Evolutionary conservation across 495 filamentous ascomycete genomes (phyloP).

Genomic region (Penicillium macrosclerotiorum): DNA sequence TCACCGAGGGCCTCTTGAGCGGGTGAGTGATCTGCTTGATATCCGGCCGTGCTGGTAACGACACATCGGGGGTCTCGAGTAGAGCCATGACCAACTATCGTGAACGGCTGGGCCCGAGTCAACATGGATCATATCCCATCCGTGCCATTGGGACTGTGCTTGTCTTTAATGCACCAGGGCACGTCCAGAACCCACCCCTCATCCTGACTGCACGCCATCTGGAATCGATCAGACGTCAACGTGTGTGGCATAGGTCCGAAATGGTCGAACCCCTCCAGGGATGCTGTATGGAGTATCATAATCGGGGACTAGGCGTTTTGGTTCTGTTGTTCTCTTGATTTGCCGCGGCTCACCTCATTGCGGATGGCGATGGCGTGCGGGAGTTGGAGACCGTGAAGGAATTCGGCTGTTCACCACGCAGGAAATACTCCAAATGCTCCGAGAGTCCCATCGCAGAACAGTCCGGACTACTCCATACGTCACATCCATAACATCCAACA

Average conservation of each 20-base stretch:
- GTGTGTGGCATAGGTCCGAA: no score
- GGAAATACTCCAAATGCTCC: no score
- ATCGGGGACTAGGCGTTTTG: no score
- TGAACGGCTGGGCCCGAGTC: not conserved
- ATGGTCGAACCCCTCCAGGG: no score
- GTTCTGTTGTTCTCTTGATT: conserved; percentile 18
- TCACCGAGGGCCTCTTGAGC: conserved; percentile 15
- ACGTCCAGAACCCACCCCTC: not conserved
- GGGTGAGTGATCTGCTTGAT: conserved; percentile 5
- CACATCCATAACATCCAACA: no score
- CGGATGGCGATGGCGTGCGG: conserved; percentile 17
- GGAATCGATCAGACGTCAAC: conserved; percentile 21
- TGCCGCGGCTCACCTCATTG: conserved; percentile 21
- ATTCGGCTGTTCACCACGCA: no score
- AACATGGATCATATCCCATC: no score
- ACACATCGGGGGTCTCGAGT: conserved; percentile 9
- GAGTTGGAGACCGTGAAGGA: conserved; percentile 13
- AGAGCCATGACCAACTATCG: conserved; percentile 14
- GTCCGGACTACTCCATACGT: no score
- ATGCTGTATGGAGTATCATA: no score
- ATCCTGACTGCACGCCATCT: conserved; percentile 21
- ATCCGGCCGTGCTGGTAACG: conserved; percentile 5
- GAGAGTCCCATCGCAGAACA: no score
- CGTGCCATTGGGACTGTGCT: not conserved
- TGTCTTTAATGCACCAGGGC: conserved; percentile 9